Percentiles rank a stretch among this genome's conserved stretches.
Evolutionary conservation across 1,139 yeast species (phyloP).

Genomic region (Yamadazyma mexicana): DNA sequence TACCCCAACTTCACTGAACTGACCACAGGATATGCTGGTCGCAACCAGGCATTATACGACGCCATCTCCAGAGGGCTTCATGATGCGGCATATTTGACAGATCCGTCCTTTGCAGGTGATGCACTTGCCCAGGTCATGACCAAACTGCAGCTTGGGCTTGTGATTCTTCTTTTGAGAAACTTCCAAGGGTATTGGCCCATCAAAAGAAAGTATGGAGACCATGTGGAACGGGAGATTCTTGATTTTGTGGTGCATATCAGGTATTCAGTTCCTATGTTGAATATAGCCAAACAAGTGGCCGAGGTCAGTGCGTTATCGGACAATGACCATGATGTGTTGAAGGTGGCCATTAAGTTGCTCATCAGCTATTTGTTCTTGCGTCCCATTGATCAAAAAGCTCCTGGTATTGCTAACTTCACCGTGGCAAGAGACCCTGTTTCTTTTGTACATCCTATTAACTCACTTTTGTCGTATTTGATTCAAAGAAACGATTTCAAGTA

Average conservation of each 20-base stretch:
- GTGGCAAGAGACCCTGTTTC: conserved; percentile 54
- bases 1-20: conserved; percentile 31
- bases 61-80: conserved; percentile 38
- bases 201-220: conserved; percentile 64
- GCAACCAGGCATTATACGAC: conserved; percentile 24
- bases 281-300: conserved; percentile 46
- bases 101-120: conserved; percentile 26
- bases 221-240: conserved; percentile 57
- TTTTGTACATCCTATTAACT: conserved; percentile 59
- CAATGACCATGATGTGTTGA: conserved; percentile 19
- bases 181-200: conserved; percentile 62
- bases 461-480: conserved; percentile 48
- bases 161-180: conserved; percentile 43
- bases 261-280: conserved; percentile 48
- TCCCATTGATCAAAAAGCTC: conserved; percentile 26
- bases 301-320: conserved; percentile 21
- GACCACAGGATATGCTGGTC: conserved; percentile 17
- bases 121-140: conserved; percentile 24
- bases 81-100: conserved; percentile 46
- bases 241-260: conserved; percentile 51
- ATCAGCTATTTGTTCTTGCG: conserved; percentile 20
- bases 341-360: conserved; percentile 21
- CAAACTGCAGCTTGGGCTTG: conserved; percentile 33
- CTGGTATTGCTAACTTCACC: conserved; percentile 39
- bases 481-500: conserved; percentile 29